Conservation (phyloP, 306 rosid genomes). For the Quercus parvula region DNA sequence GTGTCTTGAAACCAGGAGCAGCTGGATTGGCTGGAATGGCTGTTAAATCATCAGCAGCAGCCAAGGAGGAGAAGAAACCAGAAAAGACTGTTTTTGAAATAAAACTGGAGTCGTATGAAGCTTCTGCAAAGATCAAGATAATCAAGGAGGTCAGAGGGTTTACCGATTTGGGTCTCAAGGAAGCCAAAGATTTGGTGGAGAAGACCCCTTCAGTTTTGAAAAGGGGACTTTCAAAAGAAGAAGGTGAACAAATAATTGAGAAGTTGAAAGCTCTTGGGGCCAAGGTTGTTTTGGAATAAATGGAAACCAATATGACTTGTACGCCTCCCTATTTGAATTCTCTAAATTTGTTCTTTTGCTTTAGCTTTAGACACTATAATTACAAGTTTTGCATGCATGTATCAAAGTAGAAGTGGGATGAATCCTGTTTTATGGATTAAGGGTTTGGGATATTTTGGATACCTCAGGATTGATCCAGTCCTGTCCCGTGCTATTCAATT, state of each 20-base stretch:
- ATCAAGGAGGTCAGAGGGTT: slow-evolving; percentile 84
- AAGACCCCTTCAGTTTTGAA: slow-evolving; percentile 74
- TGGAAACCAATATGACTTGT: neutral
- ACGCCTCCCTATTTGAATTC: neutral
- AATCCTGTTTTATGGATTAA: neutral
- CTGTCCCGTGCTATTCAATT: neutral
- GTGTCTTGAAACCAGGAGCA: slow-evolving; percentile 72
- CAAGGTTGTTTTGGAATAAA: slow-evolving; percentile 75
- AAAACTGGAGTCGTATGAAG: slow-evolving; percentile 77
- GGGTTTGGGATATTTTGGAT: neutral
- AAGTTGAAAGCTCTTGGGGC: slow-evolving; percentile 91
- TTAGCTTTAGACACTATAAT: neutral
- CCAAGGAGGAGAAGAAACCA: slow-evolving; percentile 75
- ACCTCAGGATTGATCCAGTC: neutral
- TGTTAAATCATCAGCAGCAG: slow-evolving; percentile 43
- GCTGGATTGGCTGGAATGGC: slow-evolving; percentile 64
- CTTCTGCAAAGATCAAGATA: slow-evolving; percentile 76
- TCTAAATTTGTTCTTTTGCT: neutral
- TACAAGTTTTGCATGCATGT: neutral
- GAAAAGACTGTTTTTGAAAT: slow-evolving; percentile 80
- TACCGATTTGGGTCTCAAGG: slow-evolving; percentile 86
- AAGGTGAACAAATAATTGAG: slow-evolving; percentile 77
- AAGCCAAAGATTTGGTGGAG: slow-evolving; percentile 82
- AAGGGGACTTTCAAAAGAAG: slow-evolving; percentile 86
- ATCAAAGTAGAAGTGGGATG: neutral